A percentile compares a stretch with the other conserved stretches of the same genome.
These are phyloP conservation scores for Rhizopogon hawkerae DNA, from an alignment of 1,284 basidiomycete species.

Conservation along the genomic window DNA sequence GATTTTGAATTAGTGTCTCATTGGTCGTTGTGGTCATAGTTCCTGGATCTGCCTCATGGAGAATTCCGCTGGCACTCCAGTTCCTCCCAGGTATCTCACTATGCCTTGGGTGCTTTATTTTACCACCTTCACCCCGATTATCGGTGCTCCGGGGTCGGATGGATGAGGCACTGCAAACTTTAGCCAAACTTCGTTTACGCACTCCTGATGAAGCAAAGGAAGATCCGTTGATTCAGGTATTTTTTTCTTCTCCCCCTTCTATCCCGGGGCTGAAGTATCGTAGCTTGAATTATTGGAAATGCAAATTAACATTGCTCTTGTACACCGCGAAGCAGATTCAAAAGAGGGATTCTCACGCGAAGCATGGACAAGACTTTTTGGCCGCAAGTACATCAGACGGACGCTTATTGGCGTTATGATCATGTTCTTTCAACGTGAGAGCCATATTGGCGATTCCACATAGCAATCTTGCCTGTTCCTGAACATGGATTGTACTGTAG, in stretches of 20 bases:
- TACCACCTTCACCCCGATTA: slow-evolving; percentile 69
- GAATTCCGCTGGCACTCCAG: slow-evolving; percentile 68
- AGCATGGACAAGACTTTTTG: slow-evolving; percentile 51
- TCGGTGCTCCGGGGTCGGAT: slow-evolving; percentile 49
- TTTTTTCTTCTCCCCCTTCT: background rate
- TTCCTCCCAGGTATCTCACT: slow-evolving; percentile 62
- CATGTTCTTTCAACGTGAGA: slow-evolving; percentile 75
- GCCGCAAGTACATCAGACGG: slow-evolving; percentile 42
- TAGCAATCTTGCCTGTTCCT: background rate
- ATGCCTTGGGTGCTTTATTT: slow-evolving; percentile 50
- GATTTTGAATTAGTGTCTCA: background rate
- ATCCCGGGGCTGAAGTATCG: slow-evolving; percentile 1
- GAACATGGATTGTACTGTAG: slow-evolving; percentile 28
- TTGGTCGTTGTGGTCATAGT: slow-evolving; percentile 27
- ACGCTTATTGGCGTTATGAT: slow-evolving; percentile 62
- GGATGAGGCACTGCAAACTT: slow-evolving; percentile 43
- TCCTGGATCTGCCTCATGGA: slow-evolving; percentile 58
- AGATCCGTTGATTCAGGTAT: slow-evolving; percentile 49
- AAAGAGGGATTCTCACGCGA: slow-evolving; percentile 29
- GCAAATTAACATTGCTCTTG: slow-evolving; percentile 51
- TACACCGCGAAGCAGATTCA: slow-evolving; percentile 25
- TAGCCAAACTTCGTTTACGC: slow-evolving; percentile 47
- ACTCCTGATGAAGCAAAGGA: slow-evolving; percentile 29
- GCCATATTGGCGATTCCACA: background rate
- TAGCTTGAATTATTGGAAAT: slow-evolving; percentile 70